These are phyloP conservation scores for Paecilomyces fulvus DNA, from an alignment of 2,329 filamentous ascomycete genomes.

Conservation along the genomic window DNA sequence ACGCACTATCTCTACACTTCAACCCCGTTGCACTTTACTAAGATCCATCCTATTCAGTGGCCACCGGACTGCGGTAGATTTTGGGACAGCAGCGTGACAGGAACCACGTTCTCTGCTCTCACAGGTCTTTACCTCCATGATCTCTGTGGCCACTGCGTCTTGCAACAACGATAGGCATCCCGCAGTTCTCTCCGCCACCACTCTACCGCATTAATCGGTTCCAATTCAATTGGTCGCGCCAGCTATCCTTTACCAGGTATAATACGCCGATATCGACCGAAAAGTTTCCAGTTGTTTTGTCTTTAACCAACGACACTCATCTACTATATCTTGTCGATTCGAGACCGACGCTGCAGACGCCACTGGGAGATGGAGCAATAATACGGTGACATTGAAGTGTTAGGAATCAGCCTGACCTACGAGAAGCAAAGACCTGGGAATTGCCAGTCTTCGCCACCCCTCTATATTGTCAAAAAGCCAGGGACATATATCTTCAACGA, in stretches of 20 bases:
- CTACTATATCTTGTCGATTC: neutral
- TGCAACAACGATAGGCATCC: neutral
- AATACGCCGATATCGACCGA: neutral
- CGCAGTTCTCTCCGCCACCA: constrained; percentile 3
- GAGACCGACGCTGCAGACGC: neutral
- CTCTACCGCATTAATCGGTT: constrained; percentile 1
- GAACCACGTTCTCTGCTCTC: neutral
- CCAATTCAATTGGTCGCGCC: neutral
- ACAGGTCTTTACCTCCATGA: constrained; percentile 5
- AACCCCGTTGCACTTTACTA: constrained; percentile 2
- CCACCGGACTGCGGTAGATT: neutral
- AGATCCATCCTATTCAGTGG: neutral
- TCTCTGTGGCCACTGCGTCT: neutral
- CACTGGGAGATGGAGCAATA: neutral
- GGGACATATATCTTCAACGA: neutral
- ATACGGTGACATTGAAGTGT: neutral
- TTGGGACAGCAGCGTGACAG: neutral
- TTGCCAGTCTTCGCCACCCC: neutral
- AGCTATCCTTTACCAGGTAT: neutral
- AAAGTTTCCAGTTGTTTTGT: neutral
- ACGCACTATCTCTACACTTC: constrained; percentile 2
- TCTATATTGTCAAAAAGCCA: neutral
- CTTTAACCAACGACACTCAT: neutral
- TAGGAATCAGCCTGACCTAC: neutral
- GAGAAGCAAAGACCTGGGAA: neutral